These are phyloP conservation scores for Daldinia caldariorum DNA, from an alignment of 495 filamentous ascomycete genomes.

Conservation along the genomic window DNA sequence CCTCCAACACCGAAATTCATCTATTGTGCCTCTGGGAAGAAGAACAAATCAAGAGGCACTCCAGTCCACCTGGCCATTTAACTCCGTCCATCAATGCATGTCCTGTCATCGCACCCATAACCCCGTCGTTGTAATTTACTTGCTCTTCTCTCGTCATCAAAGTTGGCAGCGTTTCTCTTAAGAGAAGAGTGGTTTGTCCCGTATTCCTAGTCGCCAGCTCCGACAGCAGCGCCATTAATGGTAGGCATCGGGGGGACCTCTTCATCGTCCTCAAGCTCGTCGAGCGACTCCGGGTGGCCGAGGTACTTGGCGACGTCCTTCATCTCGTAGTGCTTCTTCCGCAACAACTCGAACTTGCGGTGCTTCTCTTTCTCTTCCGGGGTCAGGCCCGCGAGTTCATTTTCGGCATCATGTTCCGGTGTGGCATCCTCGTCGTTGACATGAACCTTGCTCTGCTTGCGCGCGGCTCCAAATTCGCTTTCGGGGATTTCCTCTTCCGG, in stretches of 20 bases:
- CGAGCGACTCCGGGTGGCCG: slow-evolving; percentile 70
- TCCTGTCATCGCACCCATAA: slow-evolving; percentile 16
- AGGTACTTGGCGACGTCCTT: slow-evolving; percentile 89
- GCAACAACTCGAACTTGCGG: slow-evolving; percentile 84
- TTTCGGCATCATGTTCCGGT: slow-evolving; percentile 59
- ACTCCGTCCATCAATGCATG: slow-evolving; percentile 44
- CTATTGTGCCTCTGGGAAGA: slow-evolving; percentile 29
- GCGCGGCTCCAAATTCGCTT: slow-evolving; percentile 55
- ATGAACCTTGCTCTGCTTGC: slow-evolving; percentile 74
- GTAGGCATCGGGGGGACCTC: slow-evolving; percentile 46
- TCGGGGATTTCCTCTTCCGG: slow-evolving; percentile 76
- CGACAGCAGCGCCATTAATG: slow-evolving; percentile 49
- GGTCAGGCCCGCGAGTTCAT: slow-evolving; percentile 68
- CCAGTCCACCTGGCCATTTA: slow-evolving; percentile 30
- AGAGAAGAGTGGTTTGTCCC: slow-evolving; percentile 11
- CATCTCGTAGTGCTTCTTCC: slow-evolving; percentile 99
- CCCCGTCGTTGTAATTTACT: slow-evolving; percentile 17
- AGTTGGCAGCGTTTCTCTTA: slow-evolving; percentile 1
- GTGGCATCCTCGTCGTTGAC: slow-evolving; percentile 65
- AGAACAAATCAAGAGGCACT: slow-evolving; percentile 26
- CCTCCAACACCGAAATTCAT: slow-evolving; percentile 30
- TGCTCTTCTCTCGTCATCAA: slow-evolving; percentile 8
- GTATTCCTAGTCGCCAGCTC: slow-evolving; percentile 39
- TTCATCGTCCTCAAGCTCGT: slow-evolving; percentile 61
- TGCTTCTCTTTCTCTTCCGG: slow-evolving; percentile 90